Percentiles rank a stretch among this genome's conserved stretches.
These are phyloP conservation scores for Thermothielavioides terrestris DNA, from an alignment of 495 filamentous ascomycete genomes.

Conservation along the genomic window DNA sequence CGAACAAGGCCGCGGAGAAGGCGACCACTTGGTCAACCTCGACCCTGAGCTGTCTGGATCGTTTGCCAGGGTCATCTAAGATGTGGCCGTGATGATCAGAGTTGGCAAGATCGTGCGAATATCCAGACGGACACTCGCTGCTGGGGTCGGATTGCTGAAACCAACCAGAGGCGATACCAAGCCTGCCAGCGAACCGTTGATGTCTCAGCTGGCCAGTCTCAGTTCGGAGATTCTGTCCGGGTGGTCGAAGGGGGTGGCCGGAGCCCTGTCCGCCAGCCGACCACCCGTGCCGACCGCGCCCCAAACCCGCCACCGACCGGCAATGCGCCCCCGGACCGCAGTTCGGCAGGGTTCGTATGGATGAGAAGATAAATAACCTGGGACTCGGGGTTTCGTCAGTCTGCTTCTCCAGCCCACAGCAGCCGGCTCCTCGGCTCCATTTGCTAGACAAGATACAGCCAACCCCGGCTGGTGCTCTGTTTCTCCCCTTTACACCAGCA, in stretches of 20 bases:
- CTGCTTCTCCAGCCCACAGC: background rate
- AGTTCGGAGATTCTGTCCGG: too few relatives aligned
- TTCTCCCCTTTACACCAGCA: background rate
- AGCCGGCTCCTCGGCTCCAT: conserved; percentile 2
- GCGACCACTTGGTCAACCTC: background rate
- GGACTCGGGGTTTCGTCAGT: background rate
- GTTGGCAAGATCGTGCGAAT: background rate
- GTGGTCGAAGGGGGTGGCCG: background rate
- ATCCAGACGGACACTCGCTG: background rate
- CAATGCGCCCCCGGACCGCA: background rate
- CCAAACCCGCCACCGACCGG: conserved; percentile 1
- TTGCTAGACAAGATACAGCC: background rate
- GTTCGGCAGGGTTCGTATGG: background rate
- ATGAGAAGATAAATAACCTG: background rate
- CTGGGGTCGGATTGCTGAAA: background rate
- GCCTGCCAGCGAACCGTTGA: background rate
- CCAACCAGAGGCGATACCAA: too few relatives aligned
- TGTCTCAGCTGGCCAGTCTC: too few relatives aligned
- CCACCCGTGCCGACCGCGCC: background rate
- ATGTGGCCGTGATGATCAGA: background rate
- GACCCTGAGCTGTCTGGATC: background rate
- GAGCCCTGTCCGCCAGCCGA: background rate
- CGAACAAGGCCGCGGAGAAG: background rate
- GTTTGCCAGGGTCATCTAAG: background rate
- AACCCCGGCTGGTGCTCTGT: background rate